Evolutionary conservation across 1,139 yeast genomes (phyloP), one percentile per base, ranked within the genome.

Genomic region (Arxiozyma bovina): DNA sequence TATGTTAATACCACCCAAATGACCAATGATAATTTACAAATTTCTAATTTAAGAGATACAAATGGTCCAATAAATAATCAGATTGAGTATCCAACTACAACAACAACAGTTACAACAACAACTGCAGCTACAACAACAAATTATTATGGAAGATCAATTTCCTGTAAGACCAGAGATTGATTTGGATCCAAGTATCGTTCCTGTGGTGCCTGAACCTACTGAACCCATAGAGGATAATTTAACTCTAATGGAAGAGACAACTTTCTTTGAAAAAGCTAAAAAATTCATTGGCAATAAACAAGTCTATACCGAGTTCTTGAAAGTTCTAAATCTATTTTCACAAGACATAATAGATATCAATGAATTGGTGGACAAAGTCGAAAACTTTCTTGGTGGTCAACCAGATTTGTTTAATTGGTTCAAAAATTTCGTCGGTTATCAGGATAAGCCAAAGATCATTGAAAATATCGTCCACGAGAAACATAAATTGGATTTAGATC

Each of bases 181-280:
- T 54, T 70, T 74, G 46, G 76, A 76, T 55, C 94, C 96, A 7
- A 82, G 91, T 12, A 75, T 89, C 57, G 85, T 88, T 7, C 94
- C 96, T 0, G 89, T 90, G 11, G 79, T 86, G 45, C 96, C 96
- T 0, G 96, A 88, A 65, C 96, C 96, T 2, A 80, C 86, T 22
- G 86, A 86, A 45, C 88, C 91, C 42, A 76, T 81, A 34, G 79
- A 80, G 49, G 77, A 81, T 59, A 77, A 79, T 30, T 77, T 87
- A 1, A 81, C 83, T 40, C 73, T 87, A 57, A 79, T 81, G 60
- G 97, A 91, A 64, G 99, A 93, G 70, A 82, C 94, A 42, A 78
- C 83, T 6, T 93, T 91, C 69, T 93, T 93, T 66, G 99, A 93
- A 68, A 87, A 85, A 68, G 96, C 88, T 25, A 93, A 93, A 72